These are phyloP conservation scores for Termitomyces sp. DNA, from an alignment of 768 basidiomycete genomes.

Conservation along the genomic window DNA sequence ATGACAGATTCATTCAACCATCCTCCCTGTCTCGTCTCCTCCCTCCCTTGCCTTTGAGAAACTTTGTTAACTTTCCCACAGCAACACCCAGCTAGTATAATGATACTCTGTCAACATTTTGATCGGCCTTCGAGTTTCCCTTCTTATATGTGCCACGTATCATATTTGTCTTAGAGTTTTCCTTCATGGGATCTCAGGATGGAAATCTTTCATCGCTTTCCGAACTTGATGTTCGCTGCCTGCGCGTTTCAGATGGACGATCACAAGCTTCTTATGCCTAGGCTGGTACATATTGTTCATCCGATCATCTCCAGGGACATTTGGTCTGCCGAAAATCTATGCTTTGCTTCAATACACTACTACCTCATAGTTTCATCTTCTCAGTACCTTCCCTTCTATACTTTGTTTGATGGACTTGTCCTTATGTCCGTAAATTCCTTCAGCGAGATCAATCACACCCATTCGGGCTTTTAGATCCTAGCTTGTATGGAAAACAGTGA, in stretches of 20 bases:
- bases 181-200: not conserved
- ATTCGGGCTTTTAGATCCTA: not conserved
- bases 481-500: not conserved
- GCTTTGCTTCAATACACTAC: not conserved
- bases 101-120: not conserved
- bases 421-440: not conserved
- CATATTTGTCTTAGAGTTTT: not conserved
- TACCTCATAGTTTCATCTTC: slow-evolving; percentile 4
- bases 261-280: not conserved
- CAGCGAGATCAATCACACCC: not conserved
- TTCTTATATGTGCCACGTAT: not conserved
- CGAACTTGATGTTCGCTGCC: not conserved
- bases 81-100: not conserved
- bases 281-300: not conserved
- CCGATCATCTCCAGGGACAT: slow-evolving; percentile 12
- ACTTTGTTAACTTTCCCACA: not conserved
- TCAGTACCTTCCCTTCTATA: not conserved
- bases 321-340: not conserved
- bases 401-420: not conserved
- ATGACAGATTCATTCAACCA: not conserved
- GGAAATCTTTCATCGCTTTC: not conserved
- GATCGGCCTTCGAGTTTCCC: not conserved
- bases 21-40: not conserved
- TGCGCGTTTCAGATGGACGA: not conserved
- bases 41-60: not conserved